Evolutionary conservation across 2,329 filamentous ascomycete genomes (phyloP), one percentile per base, ranked within the genome.

Genomic region (Ophiocordyceps polyrhachis-furcata): DNA sequence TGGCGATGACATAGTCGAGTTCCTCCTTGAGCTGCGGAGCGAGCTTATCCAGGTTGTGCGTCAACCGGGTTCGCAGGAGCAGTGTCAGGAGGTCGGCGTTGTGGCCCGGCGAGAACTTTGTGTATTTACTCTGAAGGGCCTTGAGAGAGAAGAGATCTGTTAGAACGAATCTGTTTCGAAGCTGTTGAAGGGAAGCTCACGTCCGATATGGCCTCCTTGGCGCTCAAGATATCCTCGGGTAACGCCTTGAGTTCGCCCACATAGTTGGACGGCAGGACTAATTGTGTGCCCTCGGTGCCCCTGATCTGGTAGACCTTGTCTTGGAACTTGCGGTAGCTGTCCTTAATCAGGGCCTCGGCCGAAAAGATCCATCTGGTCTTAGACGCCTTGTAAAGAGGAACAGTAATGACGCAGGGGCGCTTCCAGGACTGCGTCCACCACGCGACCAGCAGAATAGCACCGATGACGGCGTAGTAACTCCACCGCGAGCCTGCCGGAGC

Each of bases 111-210:
- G 60, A 62, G 50, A 72, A 70, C 43, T 68, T 64, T 19, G 68
- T 72, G 54, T 71, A 71, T 44, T 68, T 63, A 57, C 64, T 68
- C 53, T 70, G 55, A 51, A 72, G 63, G 3, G 68, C 69, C 66
- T 70, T 42, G 5, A 23, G 14, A 20, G 11, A n/a, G 12, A 23
- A 23, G 12, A 23, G 6, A 23, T 12, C 4, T 7, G 38, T 41
- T 41, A 11, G 42, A 38, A 6, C 7, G 14, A 8, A 31, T 44
- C 23, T 46, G 7, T 17, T 15, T 2, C 14, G 12, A n/a, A 15
- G 32, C 14, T 35, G 14, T 15, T 35, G 32, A 17, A 6, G 32
- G 32, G 5, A 4, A 15, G 14, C 52, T 42, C 46, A 69, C 66
- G 58, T 71, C 68, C 46, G 62, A 60, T 42, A 71, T 64, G 5